Conservation (phyloP, 169 alveolate genomes). For the Plasmodium knowlesi region DNA sequence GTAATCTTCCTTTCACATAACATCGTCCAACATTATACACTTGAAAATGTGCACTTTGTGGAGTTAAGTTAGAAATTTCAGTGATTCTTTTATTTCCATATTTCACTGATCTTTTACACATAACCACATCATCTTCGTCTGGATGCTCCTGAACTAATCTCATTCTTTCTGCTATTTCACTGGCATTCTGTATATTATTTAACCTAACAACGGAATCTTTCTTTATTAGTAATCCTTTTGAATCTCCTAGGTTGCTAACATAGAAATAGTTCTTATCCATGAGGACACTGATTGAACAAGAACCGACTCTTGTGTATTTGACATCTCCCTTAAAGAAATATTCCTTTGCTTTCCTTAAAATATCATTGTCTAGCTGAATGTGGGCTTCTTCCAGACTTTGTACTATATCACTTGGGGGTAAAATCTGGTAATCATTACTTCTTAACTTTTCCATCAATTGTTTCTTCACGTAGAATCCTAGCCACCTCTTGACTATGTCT, state of each 20-base stretch:
- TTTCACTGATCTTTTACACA: slow-evolving; percentile 21
- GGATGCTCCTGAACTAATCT: slow-evolving; percentile 79
- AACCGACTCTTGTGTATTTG: slow-evolving; percentile 15
- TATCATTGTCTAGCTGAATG: slow-evolving; percentile 15
- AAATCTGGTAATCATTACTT: neutral
- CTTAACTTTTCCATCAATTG: slow-evolving; percentile 22
- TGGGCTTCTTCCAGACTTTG: slow-evolving; percentile 41
- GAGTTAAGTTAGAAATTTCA: neutral
- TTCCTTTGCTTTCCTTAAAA: slow-evolving; percentile 3
- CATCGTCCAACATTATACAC: neutral
- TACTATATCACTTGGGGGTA: slow-evolving; percentile 17
- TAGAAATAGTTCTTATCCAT: slow-evolving; percentile 40
- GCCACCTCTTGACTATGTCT: slow-evolving; percentile 36
- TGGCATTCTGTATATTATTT: slow-evolving; percentile 78
- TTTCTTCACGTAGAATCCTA: slow-evolving; percentile 46
- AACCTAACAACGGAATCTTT: slow-evolving; percentile 2
- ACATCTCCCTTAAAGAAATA: neutral
- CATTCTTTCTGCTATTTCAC: slow-evolving; percentile 73
- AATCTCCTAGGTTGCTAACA: slow-evolving; percentile 60
- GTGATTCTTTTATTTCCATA: neutral
- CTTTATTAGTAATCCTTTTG: slow-evolving; percentile 24
- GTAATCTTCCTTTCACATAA: slow-evolving; percentile 85
- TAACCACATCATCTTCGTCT: slow-evolving; percentile 77
- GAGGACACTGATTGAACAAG: slow-evolving; percentile 57
- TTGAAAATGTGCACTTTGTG: neutral